A percentile compares a stretch with the other conserved stretches of the same genome.
Conservation (phyloP, 345 rosid species). For the Eucalyptus polybractea region DNA sequence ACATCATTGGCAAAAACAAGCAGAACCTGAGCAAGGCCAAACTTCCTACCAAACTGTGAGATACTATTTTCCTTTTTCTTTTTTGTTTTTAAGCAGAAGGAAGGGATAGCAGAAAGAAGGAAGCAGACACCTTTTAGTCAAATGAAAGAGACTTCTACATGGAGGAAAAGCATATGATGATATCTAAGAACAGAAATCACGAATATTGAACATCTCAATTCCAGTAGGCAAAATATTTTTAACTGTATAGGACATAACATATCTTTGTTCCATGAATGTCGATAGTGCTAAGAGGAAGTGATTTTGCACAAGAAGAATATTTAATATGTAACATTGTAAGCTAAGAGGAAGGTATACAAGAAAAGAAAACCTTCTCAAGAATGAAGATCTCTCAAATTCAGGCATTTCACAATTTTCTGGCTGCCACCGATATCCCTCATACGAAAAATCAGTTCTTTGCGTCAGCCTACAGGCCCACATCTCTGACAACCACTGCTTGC, state of each 20-base stretch:
- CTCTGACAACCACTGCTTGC: slow-evolving; percentile 61
- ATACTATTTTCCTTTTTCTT: not conserved
- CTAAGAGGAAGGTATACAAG: not conserved
- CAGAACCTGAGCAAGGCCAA: not conserved
- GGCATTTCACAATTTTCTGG: slow-evolving; percentile 59
- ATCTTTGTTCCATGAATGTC: not conserved
- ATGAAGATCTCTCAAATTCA: slow-evolving; percentile 45
- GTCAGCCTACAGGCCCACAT: slow-evolving; percentile 71
- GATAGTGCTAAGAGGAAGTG: not conserved
- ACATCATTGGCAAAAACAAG: not conserved
- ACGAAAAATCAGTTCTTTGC: slow-evolving; percentile 57
- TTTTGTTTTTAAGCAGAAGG: not conserved
- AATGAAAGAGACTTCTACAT: not conserved
- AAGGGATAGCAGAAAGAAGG: not conserved
- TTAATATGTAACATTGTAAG: not conserved
- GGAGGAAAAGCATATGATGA: not conserved
- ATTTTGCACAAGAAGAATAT: not conserved
- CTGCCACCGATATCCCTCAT: slow-evolving; percentile 68
- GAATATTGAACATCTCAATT: not conserved
- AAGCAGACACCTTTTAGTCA: not conserved
- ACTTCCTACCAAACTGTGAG: not conserved
- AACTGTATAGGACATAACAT: not conserved
- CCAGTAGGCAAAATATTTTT: not conserved
- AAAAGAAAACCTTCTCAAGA: slow-evolving; percentile 41
- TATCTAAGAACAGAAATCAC: not conserved